A percentile compares a stretch with the other conserved stretches of the same genome.
These are phyloP conservation scores for Fusarium oligoseptatum DNA, from an alignment of 2,329 filamentous ascomycete species.

Conservation along the genomic window DNA sequence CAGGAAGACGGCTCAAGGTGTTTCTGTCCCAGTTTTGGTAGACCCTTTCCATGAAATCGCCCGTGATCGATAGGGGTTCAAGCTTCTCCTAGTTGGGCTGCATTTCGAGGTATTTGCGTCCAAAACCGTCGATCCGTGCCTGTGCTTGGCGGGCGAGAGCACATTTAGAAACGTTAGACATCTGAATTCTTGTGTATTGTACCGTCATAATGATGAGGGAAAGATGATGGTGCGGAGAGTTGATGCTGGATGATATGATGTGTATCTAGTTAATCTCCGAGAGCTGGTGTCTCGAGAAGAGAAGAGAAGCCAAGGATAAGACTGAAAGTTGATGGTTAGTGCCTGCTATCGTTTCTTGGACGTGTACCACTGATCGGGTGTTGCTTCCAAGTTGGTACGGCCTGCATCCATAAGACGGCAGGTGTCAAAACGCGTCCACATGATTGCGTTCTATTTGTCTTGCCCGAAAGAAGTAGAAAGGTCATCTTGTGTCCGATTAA, in stretches of 20 bases:
- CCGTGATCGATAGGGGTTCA: not conserved
- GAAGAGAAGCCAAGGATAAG: not conserved
- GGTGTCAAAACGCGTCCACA: not conserved
- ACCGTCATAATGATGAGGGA: not conserved
- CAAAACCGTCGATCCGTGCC: not conserved
- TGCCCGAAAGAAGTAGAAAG: not conserved
- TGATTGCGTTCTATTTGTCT: not conserved
- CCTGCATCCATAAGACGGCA: not conserved
- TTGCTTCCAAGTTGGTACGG: not conserved
- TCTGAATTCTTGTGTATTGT: not conserved
- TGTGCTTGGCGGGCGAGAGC: not conserved
- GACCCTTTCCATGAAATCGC: not conserved
- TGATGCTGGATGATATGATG: not conserved
- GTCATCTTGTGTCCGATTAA: not conserved
- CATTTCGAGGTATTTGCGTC: not conserved
- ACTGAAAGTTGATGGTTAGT: not conserved
- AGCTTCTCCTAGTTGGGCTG: not conserved
- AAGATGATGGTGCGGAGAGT: not conserved
- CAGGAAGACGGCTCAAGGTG: not conserved
- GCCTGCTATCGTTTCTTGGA: not conserved
- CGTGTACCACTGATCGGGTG: not conserved
- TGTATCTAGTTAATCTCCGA: not conserved
- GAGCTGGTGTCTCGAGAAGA: not conserved
- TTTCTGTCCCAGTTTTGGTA: not conserved
- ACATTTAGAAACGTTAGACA: not conserved